A percentile compares a stretch with the other conserved stretches of the same genome.
These are phyloP conservation scores for Pichia paraexigua DNA, from an alignment of 805 yeast species.

Conservation along the genomic window DNA sequence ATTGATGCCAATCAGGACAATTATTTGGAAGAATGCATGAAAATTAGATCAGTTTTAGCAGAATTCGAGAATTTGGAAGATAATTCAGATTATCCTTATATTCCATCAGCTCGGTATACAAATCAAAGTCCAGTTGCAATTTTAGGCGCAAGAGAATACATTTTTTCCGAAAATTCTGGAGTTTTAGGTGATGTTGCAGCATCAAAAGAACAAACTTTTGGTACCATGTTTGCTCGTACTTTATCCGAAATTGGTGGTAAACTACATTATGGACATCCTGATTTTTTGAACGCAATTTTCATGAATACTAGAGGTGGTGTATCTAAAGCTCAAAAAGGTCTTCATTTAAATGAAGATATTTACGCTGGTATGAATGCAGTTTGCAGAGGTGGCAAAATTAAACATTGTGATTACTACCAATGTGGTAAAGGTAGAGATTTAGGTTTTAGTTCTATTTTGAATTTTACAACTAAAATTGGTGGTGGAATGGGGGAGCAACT, in stretches of 20 bases:
- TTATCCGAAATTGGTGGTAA: conserved; percentile 92
- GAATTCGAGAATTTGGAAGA: conserved; percentile 74
- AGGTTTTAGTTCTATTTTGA: conserved; percentile 86
- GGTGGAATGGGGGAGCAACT: conserved; percentile 99
- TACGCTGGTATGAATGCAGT: conserved; percentile 92
- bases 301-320: conserved; percentile 96
- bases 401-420: conserved; percentile 92
- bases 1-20: conserved; percentile 97
- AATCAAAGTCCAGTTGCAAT: conserved; percentile 68
- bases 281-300: conserved; percentile 79
- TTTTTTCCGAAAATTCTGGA: conserved; percentile 88
- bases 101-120: conserved; percentile 46
- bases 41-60: conserved; percentile 77
- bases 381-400: conserved; percentile 85
- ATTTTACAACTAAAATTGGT: conserved; percentile 92
- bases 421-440: conserved; percentile 96
- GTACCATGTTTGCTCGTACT: conserved; percentile 89
- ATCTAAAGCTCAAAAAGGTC: conserved; percentile 89
- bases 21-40: conserved; percentile 87
- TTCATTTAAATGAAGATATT: conserved; percentile 90
- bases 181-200: conserved; percentile 95
- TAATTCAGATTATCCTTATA: conserved; percentile 39
- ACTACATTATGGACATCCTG: conserved; percentile 95
- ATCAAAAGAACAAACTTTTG: conserved; percentile 95
- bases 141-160: conserved; percentile 91